Evolutionary conservation across 2,329 filamentous ascomycete genomes (phyloP), one percentile per base, ranked within the genome.

Genomic region (Cordyceps cateniannulata): DNA sequence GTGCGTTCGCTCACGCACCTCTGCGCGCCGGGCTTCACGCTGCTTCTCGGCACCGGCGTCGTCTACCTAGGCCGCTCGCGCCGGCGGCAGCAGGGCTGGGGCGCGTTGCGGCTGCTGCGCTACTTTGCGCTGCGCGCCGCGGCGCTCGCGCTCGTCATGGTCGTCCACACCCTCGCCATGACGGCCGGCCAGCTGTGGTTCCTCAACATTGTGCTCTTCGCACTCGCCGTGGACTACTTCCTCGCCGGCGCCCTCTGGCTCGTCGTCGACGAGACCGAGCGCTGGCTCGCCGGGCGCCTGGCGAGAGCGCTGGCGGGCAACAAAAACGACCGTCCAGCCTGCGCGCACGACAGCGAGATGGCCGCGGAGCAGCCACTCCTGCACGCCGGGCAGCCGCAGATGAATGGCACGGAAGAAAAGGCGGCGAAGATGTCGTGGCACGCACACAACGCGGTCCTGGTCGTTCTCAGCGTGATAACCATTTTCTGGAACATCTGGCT

Each of bases 401-500:
- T 24, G 20, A 40, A 40, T 40, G 5, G 25, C 27, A 38, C 38
- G 12, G 58, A 65, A 32, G 27, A 44, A 52, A 27, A 56, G 49
- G 1, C 24, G 22, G 9, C 51, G 51, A 6, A 66, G 66, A 6
- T 75, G 0, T 76, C 77, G 1, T 79, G 76, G 75, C 75, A 76
- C 44, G 9, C 72, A 0, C 75, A 77, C 63, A 80, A 79, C 61
- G 60, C 57, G 2, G 10, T 73, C 10, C 67, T 80, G 5, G 56
- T 74, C 3, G 64, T 63, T 1, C 62, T 79, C 14, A 67, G 67
- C 7, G 38, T 71, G 1, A 64, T 78, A 6, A 71, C 77, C 2
- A 78, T 79, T 22, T 77, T 71, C 67, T 80, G 77, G 77, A 80
- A 80, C 59, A 70, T 76, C 24, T 79, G 77, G 77, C 66, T 79